These are phyloP conservation scores for Botrytis fragariae DNA, from an alignment of 2,329 filamentous ascomycete species.

Conservation along the genomic window DNA sequence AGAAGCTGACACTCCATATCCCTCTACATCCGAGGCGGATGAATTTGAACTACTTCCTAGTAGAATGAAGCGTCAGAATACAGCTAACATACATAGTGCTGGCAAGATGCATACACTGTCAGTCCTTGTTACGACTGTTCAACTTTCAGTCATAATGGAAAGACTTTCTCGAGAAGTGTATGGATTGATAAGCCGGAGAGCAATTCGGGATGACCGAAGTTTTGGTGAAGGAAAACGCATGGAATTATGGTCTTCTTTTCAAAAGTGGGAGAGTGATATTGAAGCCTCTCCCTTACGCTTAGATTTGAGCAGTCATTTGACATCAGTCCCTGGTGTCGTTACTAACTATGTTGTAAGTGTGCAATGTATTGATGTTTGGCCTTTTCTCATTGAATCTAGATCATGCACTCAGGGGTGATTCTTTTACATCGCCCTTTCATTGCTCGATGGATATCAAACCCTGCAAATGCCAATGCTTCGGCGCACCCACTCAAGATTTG, in stretches of 20 bases:
- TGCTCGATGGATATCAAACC: conserved; percentile 28
- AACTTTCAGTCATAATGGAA: conserved; percentile 31
- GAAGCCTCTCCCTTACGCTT: conserved; percentile 33
- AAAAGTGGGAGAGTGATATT: conserved; percentile 32
- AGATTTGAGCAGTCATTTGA: conserved; percentile 31
- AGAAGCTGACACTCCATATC: conserved; percentile 35
- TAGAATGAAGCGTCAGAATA: conserved; percentile 15
- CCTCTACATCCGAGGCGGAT: conserved; percentile 35
- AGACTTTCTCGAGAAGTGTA: conserved; percentile 33
- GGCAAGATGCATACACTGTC: conserved; percentile 36
- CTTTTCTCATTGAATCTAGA: conserved; percentile 21
- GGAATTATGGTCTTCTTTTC: conserved; percentile 29
- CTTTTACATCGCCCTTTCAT: conserved; percentile 37
- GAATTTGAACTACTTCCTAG: conserved; percentile 37
- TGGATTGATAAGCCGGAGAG: conserved; percentile 31
- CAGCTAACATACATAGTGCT: conserved; percentile 19
- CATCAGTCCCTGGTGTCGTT: conserved; percentile 33
- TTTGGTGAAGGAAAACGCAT: conserved; percentile 32
- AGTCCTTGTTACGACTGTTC: conserved; percentile 34
- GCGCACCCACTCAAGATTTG: conserved; percentile 31
- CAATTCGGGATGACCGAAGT: conserved; percentile 32
- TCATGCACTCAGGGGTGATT: conserved; percentile 35
- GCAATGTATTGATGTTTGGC: not conserved
- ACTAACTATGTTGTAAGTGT: conserved; percentile 36
- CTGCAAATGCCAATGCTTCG: conserved; percentile 19